Evolutionary conservation across 2,329 filamentous ascomycete genomes (phyloP).

Genomic region (Monosporascus sp.): DNA sequence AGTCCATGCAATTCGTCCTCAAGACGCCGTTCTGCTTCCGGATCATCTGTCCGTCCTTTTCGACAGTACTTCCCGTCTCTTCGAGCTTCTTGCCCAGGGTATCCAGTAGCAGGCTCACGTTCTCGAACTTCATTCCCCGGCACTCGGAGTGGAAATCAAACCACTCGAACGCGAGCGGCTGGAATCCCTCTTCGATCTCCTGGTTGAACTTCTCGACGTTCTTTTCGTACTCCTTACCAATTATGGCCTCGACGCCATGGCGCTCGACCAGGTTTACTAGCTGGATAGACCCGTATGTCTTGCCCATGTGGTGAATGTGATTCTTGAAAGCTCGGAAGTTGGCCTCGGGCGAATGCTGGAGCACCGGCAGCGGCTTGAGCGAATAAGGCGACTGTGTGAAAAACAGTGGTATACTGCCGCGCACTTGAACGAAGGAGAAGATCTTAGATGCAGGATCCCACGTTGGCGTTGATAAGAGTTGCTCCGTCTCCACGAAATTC

Average conservation of each 20-base stretch:
- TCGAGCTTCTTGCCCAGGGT: conserved; percentile 63
- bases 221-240: conserved; percentile 73
- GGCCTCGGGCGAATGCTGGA: conserved; percentile 73
- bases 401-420: conserved; percentile 89
- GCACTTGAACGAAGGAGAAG: conserved; percentile 80
- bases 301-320: conserved; percentile 68
- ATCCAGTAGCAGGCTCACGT: conserved; percentile 75
- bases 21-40: conserved; percentile 66
- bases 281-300: conserved; percentile 71
- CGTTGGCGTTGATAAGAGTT: conserved; percentile 69
- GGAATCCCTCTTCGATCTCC: conserved; percentile 39
- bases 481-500: conserved; percentile 92
- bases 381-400: conserved; percentile 94
- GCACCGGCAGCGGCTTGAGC: conserved; percentile 76
- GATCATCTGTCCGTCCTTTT: conserved; percentile 36
- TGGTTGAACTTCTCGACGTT: conserved; percentile 64
- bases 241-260: conserved; percentile 70
- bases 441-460: conserved; percentile 59
- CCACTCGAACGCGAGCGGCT: conserved; percentile 74
- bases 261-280: conserved; percentile 85
- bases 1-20: conserved; percentile 99
- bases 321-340: conserved; percentile 74
- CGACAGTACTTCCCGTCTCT: conserved; percentile 64
- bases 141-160: conserved; percentile 95
- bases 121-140: conserved; percentile 96